Conservation (phyloP, 2,329 filamentous ascomycete genomes). For the Paracoccidioides lutzii region DNA sequence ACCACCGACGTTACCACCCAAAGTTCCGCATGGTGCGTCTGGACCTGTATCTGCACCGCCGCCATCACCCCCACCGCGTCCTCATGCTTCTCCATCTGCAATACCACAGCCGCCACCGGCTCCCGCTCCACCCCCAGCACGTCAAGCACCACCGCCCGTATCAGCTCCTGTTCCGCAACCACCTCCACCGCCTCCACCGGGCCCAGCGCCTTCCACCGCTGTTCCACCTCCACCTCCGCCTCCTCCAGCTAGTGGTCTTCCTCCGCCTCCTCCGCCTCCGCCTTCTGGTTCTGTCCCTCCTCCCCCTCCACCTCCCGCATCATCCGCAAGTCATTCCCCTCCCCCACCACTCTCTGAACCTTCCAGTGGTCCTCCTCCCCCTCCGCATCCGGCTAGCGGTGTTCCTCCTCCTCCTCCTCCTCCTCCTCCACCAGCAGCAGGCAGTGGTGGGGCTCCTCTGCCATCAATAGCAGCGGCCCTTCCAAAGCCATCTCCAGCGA, state of each 20-base stretch:
- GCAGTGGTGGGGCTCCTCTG: slow-evolving; percentile 27
- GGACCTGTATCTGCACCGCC: slow-evolving; percentile 43
- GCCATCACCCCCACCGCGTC: slow-evolving; percentile 29
- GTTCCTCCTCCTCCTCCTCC: slow-evolving; percentile 24
- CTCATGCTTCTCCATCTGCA: slow-evolving; percentile 19
- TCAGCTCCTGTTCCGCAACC: slow-evolving; percentile 26
- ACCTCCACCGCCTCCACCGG: slow-evolving; percentile 21
- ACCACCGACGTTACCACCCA: slow-evolving; percentile 39
- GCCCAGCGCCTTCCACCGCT: slow-evolving; percentile 11
- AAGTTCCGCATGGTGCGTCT: slow-evolving; percentile 25
- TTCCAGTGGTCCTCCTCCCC: slow-evolving; percentile 11
- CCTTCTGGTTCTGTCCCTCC: slow-evolving; percentile 27
- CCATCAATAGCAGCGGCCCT: slow-evolving; percentile 33
- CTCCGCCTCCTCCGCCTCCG: slow-evolving; percentile 29
- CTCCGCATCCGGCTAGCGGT: slow-evolving; percentile 18
- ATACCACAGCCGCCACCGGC: slow-evolving; percentile 40
- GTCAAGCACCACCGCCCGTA: slow-evolving; percentile 33
- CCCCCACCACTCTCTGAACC: slow-evolving; percentile 38
- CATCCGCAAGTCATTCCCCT: slow-evolving; percentile 25
- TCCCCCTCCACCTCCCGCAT: slow-evolving; percentile 35
- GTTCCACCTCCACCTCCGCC: slow-evolving; percentile 24
- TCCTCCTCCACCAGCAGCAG: slow-evolving; percentile 33
- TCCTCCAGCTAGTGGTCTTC: slow-evolving; percentile 22
- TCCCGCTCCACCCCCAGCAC: slow-evolving; percentile 38
- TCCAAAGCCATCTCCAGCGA: slow-evolving; percentile 26